phyloP scores from a whole-genome alignment of 2,329 filamentous ascomycete species.

The Ploettnerulaceae sp. region DNA sequence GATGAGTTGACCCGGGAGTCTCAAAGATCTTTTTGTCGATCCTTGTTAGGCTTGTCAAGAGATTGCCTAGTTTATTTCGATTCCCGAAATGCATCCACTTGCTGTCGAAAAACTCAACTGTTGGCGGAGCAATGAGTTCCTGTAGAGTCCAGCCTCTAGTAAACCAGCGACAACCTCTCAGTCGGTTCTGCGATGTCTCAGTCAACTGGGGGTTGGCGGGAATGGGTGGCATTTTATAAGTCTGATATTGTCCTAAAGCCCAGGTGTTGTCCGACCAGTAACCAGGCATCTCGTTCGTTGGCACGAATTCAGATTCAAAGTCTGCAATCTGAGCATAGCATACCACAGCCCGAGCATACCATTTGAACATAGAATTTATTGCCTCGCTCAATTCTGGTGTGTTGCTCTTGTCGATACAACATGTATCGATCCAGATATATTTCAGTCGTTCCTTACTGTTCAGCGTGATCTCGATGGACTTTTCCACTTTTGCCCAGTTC shows the following conservation, averaged over 20 bases:
- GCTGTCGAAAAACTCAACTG: constrained; percentile 3
- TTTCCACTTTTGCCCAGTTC: not conserved
- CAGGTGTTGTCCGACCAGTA: not conserved
- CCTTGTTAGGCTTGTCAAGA: constrained; percentile 2
- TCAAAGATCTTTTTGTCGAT: not conserved
- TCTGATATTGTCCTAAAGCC: not conserved
- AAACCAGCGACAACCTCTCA: constrained; percentile 2
- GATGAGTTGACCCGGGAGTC: not conserved
- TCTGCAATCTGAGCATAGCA: constrained; percentile 15
- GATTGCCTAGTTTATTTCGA: not conserved
- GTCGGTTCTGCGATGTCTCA: not conserved
- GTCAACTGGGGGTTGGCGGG: not conserved
- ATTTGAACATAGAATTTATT: constrained; percentile 16
- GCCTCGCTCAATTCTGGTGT: constrained; percentile 9
- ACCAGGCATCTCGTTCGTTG: not conserved
- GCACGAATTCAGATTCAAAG: not conserved
- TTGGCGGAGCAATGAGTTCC: constrained; percentile 3
- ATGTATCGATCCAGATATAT: constrained; percentile 15
- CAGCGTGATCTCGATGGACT: not conserved
- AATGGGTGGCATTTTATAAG: constrained; percentile 6
- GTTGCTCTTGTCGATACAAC: constrained; percentile 18
- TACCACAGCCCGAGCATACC: constrained; percentile 9
- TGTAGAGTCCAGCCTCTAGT: constrained; percentile 2
- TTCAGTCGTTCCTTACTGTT: constrained; percentile 4
- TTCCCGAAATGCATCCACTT: constrained; percentile 2